A percentile compares a stretch with the other conserved stretches of the same genome.
phyloP scores from a whole-genome alignment of 1,284 basidiomycete species.

The Sporisorium scitamineum region DNA sequence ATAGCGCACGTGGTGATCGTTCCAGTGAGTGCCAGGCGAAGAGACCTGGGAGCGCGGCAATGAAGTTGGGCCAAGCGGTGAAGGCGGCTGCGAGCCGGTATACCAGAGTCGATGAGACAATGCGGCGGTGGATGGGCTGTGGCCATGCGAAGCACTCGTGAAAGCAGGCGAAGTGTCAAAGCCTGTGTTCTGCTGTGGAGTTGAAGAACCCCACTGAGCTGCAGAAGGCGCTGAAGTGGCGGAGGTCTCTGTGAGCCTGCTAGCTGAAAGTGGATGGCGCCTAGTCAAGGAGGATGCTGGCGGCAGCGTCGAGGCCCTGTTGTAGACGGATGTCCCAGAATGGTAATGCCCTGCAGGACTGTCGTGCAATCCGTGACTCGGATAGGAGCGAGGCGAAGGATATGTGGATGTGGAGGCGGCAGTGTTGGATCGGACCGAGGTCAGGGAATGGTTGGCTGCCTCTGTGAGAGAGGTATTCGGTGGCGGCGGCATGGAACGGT shows the following conservation, averaged over 20 bases:
- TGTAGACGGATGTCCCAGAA: conserved; percentile 10
- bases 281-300: conserved; percentile 7
- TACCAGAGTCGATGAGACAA: conserved; percentile 29
- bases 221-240: background rate
- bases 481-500: conserved; percentile 20
- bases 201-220: background rate
- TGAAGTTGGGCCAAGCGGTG: conserved; percentile 23
- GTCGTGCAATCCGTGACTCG: conserved; percentile 16
- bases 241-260: conserved; percentile 21
- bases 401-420: conserved; percentile 8
- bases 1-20: conserved; percentile 25
- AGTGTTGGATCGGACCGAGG: conserved; percentile 5
- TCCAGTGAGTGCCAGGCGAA: conserved; percentile 25
- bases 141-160: conserved; percentile 17
- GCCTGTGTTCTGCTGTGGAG: conserved; percentile 9
- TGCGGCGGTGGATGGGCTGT: conserved; percentile 27
- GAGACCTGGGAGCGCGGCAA: conserved; percentile 26
- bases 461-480: conserved; percentile 9
- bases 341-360: conserved; percentile 3
- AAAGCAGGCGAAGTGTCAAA: conserved; percentile 19
- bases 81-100: conserved; percentile 32
- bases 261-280: conserved; percentile 37
- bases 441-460: background rate
- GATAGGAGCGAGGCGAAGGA: conserved; percentile 14
- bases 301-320: conserved; percentile 13